Base-by-base conservation (phyloP, 116 monocot genomes). In the Posidonia oceanica region DNA sequence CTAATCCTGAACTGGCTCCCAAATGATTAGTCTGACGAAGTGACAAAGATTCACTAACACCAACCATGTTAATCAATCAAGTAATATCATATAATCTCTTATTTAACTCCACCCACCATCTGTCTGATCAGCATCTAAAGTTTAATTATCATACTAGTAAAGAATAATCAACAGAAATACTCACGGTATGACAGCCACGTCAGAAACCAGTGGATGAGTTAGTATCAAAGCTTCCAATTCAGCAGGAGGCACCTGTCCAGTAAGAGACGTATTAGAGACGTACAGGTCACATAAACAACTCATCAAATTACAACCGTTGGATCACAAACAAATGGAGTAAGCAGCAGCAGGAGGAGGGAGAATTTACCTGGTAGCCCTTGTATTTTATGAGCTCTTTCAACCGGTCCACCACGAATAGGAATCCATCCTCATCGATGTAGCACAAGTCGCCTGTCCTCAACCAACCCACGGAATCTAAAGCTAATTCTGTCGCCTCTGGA, bases 381-480 rank as follows among this genome's bases (percentile, higher is more conserved):
- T 97, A 97, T 41, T 97, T 97, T 75, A 97, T 97, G 36, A 97
- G 76, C 81, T 97, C 96, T 61, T 97, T 97, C 18, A 97, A 74
- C 40, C 96, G 66, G 60, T 97, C 96, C 0, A 97, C 96, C 8
- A 97, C 82, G 66, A 91, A 97, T 38, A 97, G 76, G 74, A 71
- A 97, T 17, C 96, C 96, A 64, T 89, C 89, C 23, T 86, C 83
- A 67, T 97, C 92, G 14, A 97, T 79, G 75, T 97, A 97, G 68
- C 96, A 96, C 36, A 96, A 68, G 75, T 96, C 96, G 0, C 96
- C 96, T 0, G 96, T 96, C 76, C 77, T 86, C 37, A 97, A 70
- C 96, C 96, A 97, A 55, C 96, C 89, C 7, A 83, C 85, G 0
- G 61, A 18, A 36, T 74, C 78, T 42, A 97, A 21, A 6, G 91